Evolutionary conservation across 2,329 filamentous ascomycete species (phyloP), one percentile per base, ranked within the genome.

Genomic region (Penicillium crustosum): DNA sequence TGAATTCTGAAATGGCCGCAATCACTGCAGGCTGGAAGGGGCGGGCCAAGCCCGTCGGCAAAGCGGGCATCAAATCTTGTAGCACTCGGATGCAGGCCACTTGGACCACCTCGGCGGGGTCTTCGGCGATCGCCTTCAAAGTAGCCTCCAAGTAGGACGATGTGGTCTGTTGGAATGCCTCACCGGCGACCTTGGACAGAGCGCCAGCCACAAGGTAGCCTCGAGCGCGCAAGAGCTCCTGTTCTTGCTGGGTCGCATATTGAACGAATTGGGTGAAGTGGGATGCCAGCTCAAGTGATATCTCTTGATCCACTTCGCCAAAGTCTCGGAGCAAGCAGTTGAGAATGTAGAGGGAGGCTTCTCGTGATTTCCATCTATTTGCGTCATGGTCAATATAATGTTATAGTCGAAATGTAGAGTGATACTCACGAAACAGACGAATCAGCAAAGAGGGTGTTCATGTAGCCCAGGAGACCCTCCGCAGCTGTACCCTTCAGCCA

Each of bases 61-160:
- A 73, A 31, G 82, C 76, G 51, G 83, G 81, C 13, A 88, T 74
- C 55, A 87, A 84, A 67, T 84, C 83, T 68, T 97, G 91, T 36
- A 96, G 77, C 2, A 91, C 89, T 71, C 93, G 93, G 68, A 97
- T 89, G 69, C 91, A 96, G 21, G 93, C 88, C 19, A 96, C 93
- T 73, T 94, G 91, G 43, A 97, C 93, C 36, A 97, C 86, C 72
- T 97, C 93, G 0, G 90, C 89, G 21, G 86, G 80, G 63, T 96
- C 93, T 36, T 81, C 80, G 10, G 85, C 86, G 63, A 96, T 90
- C 8, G 88, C 87, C 50, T 89, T 85, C 52, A 97, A 83, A 2
- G 90, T 82, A 15, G 82, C 79, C 7, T 89, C 87, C 36, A 74
- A 67, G 58, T 76, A 77, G 47, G 67, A 73, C 21, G 67, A 58